Evolutionary conservation across 495 filamentous ascomycete species (phyloP), one percentile per base, ranked within the genome.

Genomic region (Neurospora sp.): DNA sequence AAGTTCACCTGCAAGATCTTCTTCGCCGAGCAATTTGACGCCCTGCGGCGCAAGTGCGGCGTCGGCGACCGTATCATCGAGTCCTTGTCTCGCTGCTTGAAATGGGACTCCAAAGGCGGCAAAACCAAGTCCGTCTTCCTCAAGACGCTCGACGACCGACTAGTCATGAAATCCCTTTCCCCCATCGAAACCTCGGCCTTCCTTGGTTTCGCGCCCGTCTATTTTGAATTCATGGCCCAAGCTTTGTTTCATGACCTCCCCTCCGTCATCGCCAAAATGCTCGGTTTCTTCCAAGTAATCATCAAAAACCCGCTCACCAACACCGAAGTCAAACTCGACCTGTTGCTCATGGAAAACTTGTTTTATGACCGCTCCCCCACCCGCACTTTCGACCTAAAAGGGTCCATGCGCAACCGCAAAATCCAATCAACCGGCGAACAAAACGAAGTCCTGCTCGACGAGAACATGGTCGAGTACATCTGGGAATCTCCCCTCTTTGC

Each of bases 391-490:
- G 96, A 99, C 79, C 88, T 99, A 74, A 99, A 99, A 78, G 96
- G 96, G 9, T 96, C 93, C 4, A 98, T 99, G 96, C 90, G 96
- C 35, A 98, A 99, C 81, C 92, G 96, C 76, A 96, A 96, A 78
- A 96, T 97, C 44, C 90, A 98, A 78, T 92, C 91, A 68, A 99
- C 96, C 5, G 96, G 96, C 69, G 94, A 98, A 80, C 91, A 92
- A 74, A 93, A 98, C 75, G 96, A 99, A 80, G 96, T 99, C 8
- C 88, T 99, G 22, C 88, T 98, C 6, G 96, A 99, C 77, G 96
- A 98, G 79, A 99, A 99, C 83, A 97, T 99, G 90, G 96, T 99
- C 10, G 96, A 99, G 78, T 97, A 96, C 78, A 98, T 99, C 76
- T 98, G 97, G 80, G 96, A 98, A 79, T 94, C 93, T 2, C 96